Conservation (phyloP, 441 rosid species). For the Arabidopsis lyrata region DNA sequence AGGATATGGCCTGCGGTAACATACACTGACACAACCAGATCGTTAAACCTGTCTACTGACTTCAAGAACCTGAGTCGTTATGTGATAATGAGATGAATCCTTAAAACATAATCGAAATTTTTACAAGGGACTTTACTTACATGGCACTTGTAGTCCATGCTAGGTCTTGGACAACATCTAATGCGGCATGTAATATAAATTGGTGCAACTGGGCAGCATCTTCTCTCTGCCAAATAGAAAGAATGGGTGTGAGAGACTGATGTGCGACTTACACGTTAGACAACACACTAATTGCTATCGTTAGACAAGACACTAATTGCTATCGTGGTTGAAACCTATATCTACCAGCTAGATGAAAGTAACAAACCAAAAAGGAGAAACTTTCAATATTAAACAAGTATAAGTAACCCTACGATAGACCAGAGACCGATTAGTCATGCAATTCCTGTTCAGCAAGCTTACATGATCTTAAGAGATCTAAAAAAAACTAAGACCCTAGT, state of each 20-base stretch:
- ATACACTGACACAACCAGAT: conserved; percentile 90
- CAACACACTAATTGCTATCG: too few relatives aligned
- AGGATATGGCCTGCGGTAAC: conserved; percentile 99
- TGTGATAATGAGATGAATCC: conserved; percentile 6
- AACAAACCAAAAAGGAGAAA: conserved; percentile 3
- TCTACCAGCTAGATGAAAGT: conserved; percentile 10
- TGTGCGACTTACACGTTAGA: not conserved
- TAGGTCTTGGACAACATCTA: conserved; percentile 93
- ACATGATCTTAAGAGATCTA: not conserved
- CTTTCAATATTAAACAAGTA: not conserved
- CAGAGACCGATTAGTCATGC: conserved; percentile 2
- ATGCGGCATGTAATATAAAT: conserved; percentile 90
- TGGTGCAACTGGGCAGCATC: conserved; percentile 97
- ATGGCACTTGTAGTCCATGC: conserved; percentile 99
- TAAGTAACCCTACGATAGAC: conserved; percentile 2
- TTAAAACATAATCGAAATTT: not conserved
- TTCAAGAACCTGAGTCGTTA: conserved; percentile 80
- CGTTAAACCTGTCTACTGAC: conserved; percentile 91
- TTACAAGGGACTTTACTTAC: conserved; percentile 50
- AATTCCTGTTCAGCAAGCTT: not conserved
- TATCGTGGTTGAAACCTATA: not conserved
- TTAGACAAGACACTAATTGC: too few relatives aligned
- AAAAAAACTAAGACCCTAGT: not conserved
- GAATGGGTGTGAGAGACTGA: conserved; percentile 19
- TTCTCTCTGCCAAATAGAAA: conserved; percentile 74